Conservation (phyloP, 73 alveolate genomes). For the Tetrahymena malaccensis region DNA sequence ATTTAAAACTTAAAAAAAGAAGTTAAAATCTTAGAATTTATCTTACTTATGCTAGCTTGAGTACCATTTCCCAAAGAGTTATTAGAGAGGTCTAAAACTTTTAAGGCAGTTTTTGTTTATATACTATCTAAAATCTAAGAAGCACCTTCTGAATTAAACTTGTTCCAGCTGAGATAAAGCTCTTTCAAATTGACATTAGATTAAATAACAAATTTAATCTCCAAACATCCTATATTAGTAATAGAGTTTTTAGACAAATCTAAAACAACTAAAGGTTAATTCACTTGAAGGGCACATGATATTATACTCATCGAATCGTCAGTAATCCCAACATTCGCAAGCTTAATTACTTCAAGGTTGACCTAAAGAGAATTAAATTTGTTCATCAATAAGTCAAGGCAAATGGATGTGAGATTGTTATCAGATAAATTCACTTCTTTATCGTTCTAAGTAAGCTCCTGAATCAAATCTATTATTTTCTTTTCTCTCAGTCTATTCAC, state of each 20-base stretch:
- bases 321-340: neutral
- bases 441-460: neutral
- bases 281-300: neutral
- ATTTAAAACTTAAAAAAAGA: neutral
- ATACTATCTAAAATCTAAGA: neutral
- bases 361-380: neutral
- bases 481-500: neutral
- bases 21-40: neutral
- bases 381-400: neutral
- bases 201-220: neutral
- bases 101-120: neutral
- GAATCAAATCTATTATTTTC: neutral
- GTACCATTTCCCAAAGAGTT: neutral
- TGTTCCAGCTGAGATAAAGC: neutral
- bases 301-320: neutral
- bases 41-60: neutral
- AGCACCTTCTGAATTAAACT: neutral
- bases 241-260: neutral
- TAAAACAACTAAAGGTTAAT: neutral
- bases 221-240: neutral
- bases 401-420: neutral
- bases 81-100: neutral
- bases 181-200: neutral
- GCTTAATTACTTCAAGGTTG: neutral
- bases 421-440: neutral